A percentile compares a stretch with the other conserved stretches of the same genome.
Conservation (phyloP, 1,284 basidiomycete species). For the Amylostereum areolatum region DNA sequence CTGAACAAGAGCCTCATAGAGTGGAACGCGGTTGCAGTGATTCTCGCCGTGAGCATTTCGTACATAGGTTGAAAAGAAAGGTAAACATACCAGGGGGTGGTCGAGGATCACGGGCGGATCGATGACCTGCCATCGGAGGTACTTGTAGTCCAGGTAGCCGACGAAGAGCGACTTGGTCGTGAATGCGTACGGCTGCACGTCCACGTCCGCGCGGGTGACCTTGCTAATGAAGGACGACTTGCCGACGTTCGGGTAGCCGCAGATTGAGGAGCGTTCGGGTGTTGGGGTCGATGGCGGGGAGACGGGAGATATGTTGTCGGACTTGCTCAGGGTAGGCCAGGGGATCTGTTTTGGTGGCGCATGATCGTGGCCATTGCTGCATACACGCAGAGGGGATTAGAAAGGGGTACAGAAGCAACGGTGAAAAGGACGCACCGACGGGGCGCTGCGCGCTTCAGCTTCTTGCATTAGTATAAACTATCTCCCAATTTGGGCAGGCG, state of each 20-base stretch:
- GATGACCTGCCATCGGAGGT: constrained; percentile 96
- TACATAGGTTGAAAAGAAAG: background rate
- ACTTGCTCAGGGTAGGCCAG: constrained; percentile 96
- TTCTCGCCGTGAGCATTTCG: background rate
- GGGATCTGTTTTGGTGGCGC: constrained; percentile 93
- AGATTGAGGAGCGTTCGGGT: constrained; percentile 92
- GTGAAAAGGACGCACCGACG: constrained; percentile 61
- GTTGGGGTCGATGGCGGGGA: constrained; percentile 92
- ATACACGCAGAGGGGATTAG: background rate
- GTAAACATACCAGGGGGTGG: constrained; percentile 72
- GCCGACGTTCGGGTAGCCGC: constrained; percentile 96
- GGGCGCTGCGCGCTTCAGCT: constrained; percentile 90
- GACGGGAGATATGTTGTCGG: constrained; percentile 93
- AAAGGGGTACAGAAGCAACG: too few relatives aligned
- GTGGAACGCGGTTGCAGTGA: constrained; percentile 93
- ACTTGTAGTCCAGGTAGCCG: constrained; percentile 96
- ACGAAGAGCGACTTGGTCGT: constrained; percentile 97
- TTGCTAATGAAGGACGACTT: constrained; percentile 99
- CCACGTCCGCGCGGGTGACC: constrained; percentile 93
- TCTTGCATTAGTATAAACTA: constrained; percentile 92
- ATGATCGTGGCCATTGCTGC: constrained; percentile 95
- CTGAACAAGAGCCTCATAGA: constrained; percentile 95
- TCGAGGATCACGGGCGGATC: constrained; percentile 92
- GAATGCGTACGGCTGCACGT: constrained; percentile 97
- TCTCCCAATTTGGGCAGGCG: constrained; percentile 95